These are phyloP conservation scores for Sugiyamaella novakii DNA, from an alignment of 1,139 yeast genomes.

Conservation along the genomic window DNA sequence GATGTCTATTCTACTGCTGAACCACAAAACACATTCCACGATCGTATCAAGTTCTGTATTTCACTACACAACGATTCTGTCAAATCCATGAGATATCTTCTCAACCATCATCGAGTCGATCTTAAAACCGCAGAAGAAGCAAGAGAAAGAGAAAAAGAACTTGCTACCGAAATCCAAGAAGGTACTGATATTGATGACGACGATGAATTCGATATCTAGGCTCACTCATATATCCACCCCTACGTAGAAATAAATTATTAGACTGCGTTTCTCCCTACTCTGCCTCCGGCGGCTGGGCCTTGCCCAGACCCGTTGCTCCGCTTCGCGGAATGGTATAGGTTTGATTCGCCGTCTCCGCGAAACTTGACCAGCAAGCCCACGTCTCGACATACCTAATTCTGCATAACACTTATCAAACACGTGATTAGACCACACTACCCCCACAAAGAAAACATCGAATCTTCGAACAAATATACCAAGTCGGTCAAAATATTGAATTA, in stretches of 20 bases:
- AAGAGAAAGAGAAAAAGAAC: slow-evolving; percentile 57
- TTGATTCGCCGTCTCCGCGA: too few species aligned
- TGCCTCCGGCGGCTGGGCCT: neutral
- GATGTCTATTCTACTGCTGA: slow-evolving; percentile 86
- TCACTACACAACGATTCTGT: slow-evolving; percentile 89
- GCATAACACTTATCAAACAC: too few species aligned
- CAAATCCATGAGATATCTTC: slow-evolving; percentile 92
- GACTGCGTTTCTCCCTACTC: neutral
- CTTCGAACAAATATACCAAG: too few species aligned
- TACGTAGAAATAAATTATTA: neutral
- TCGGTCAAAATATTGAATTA: too few species aligned
- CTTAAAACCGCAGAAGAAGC: slow-evolving; percentile 60
- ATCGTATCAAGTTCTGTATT: slow-evolving; percentile 90
- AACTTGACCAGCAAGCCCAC: too few species aligned
- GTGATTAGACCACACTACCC: too few species aligned
- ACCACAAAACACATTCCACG: slow-evolving; percentile 89
- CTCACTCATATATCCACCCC: too few species aligned
- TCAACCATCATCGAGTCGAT: slow-evolving; percentile 51
- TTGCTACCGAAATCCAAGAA: slow-evolving; percentile 48
- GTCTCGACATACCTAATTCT: too few species aligned
- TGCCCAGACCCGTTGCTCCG: neutral
- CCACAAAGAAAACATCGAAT: too few species aligned
- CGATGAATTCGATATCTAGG: slow-evolving; percentile 44
- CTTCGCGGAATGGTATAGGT: too few species aligned
- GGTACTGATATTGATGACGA: slow-evolving; percentile 47